Evolutionary conservation across 2,329 filamentous ascomycete species (phyloP), one percentile per base, ranked within the genome.

Genomic region (Fusarium haematococcum): DNA sequence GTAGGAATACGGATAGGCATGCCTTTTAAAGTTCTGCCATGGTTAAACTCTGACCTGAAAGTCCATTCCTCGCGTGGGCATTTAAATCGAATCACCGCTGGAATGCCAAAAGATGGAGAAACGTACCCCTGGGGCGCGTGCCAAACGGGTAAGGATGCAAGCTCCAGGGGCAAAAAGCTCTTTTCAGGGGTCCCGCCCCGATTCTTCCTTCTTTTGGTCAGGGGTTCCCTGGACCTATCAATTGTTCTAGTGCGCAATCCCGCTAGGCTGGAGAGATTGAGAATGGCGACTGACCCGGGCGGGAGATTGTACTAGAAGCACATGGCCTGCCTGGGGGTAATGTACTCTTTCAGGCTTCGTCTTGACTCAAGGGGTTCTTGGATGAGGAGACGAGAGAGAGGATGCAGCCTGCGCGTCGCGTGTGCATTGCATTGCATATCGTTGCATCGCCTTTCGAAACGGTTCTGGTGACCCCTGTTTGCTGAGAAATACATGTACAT

Each of bases 161-260:
- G 52, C 65, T 63, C 69, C 69, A 73, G 70, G 70, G 70, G 43
- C 23, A 48, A 48, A 45, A 43, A 63, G 20, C 65, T 58, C 35
- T 37, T 35, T 69, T 59, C 71, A 74, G 68, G 71, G 71, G 71
- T 74, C 71, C 39, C 58, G 45, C 45, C 35, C 35, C 35, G 33
- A 35, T 14, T 48, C 27, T 45, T 23, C 57, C 72, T 30, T 61
- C 32, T 13, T 27, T 60, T 58, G n/a, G 32, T 33, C 71, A 73
- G 71, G 71, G 71, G 71, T 56, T 63, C 35, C 35, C 39, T 32
- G 58, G 43, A 5, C 32, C 60, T 39, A 52, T 63, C 60, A 63
- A 63, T 13, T 52, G 60, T 63, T 52, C 45, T 63, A 52, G 45
- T 39, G 60, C 14, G 59, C n/a, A 32, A 50, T 27, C 43, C 59